A percentile compares a stretch with the other conserved stretches of the same genome.
phyloP scores from a whole-genome alignment of 2,329 filamentous ascomycete genomes.

The Nothopassalora personata region DNA sequence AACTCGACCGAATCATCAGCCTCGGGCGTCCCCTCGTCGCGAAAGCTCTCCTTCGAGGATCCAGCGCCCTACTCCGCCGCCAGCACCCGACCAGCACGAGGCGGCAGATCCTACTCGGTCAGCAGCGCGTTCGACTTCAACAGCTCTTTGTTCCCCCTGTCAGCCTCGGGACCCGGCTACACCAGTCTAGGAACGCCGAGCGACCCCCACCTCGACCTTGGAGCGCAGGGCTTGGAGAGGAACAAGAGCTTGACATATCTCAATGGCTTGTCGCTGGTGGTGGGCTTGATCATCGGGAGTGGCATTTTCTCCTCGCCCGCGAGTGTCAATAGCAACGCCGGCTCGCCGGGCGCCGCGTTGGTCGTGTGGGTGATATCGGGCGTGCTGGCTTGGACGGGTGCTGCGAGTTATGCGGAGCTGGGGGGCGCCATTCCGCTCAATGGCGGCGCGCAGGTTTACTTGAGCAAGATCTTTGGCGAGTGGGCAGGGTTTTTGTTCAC shows the following conservation, averaged over 20 bases:
- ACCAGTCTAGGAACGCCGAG: constrained; percentile 77
- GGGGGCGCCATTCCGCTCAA: constrained; percentile 94
- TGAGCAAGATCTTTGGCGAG: constrained; percentile 95
- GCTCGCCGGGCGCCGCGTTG: constrained; percentile 82
- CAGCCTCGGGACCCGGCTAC: constrained; percentile 66
- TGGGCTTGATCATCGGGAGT: constrained; percentile 90
- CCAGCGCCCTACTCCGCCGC: constrained; percentile 29
- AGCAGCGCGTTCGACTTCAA: constrained; percentile 94
- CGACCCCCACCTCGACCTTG: constrained; percentile 45
- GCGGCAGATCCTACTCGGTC: constrained; percentile 65
- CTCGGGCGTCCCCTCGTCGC: constrained; percentile 80
- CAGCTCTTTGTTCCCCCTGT: constrained; percentile 86
- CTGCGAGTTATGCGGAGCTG: constrained; percentile 89
- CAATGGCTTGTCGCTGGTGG: constrained; percentile 84
- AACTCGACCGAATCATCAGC: constrained; percentile 67
- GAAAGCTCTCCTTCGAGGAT: constrained; percentile 79
- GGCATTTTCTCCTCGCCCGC: constrained; percentile 94
- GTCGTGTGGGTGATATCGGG: constrained; percentile 90
- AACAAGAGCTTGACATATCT: constrained; percentile 93
- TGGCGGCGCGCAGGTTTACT: constrained; percentile 86
- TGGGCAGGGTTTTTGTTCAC: constrained; percentile 89
- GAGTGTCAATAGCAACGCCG: constrained; percentile 85
- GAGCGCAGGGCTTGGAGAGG: constrained; percentile 65
- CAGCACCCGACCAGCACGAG: constrained; percentile 15
- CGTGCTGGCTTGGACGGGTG: constrained; percentile 92